Evolutionary conservation across 345 rosid genomes (phyloP), one percentile per base, ranked within the genome.

Genomic region (Eucalyptus polybractea): DNA sequence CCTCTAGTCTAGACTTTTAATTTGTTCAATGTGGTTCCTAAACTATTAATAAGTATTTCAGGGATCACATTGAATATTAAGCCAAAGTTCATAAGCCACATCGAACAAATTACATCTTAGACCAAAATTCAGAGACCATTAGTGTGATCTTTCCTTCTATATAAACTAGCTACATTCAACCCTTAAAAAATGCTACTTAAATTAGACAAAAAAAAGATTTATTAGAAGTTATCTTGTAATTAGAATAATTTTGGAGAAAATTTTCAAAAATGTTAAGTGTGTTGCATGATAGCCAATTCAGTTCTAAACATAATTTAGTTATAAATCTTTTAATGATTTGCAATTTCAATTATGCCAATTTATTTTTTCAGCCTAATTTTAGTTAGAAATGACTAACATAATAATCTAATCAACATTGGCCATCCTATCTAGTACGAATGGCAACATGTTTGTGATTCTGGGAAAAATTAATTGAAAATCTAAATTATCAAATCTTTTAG

Each of bases 341-440:
- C 54, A 51, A 51, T 51, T 51, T 51, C 54, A 16, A 51, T 51
- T 51, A 51, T 54, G 60, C 11, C 60, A 22, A 54, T 21, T 54
- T 54, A 53, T 8, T 54, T 22, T 54, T 54, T 54, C 0, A 8
- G 5, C 5, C 10, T 54, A 54, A 54, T 21, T 54, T 56, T 56
- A 1, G 29, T 10, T 0, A 56, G 13, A 56, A 56, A 56, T 56
- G 1, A 8, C 1, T 5, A 1, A 10, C 29, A 24, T 56, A 10
- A 5, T 56, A 10, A 13, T 56, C 29, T 24, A 56, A 3, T 56
- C 0, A 4, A 2, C 3, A 9, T 56, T 22, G 13, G 29, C 6
- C 3, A 5, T 56, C 19, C 62, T 24, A 56, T 12, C 13, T 56
- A 0, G 29, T 10, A 56, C 0, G 6, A 0, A 56, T 2, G 6